Evolutionary conservation across 1,284 basidiomycete species (phyloP).

Genomic region (Serendipita sp.): DNA sequence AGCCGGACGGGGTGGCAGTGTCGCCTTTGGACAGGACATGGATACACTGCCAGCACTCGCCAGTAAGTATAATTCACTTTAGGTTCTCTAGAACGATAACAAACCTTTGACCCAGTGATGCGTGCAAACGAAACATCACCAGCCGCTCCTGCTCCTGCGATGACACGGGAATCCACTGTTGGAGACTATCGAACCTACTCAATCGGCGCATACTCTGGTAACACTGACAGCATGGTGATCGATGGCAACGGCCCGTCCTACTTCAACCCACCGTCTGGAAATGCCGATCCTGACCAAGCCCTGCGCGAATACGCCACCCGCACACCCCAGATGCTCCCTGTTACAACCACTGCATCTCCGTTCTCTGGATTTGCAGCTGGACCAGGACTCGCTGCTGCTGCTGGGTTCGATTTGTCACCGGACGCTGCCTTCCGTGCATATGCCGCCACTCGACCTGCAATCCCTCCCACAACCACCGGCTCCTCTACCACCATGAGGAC

Average conservation of each 20-base stretch:
- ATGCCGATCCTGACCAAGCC: constrained; percentile 3
- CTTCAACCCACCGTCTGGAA: constrained; percentile 1
- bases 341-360: constrained; percentile 1
- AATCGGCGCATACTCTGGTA: neutral
- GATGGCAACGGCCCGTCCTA: neutral
- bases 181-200: constrained; percentile 2
- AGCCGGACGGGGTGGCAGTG: neutral
- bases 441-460: constrained; percentile 6
- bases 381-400: neutral
- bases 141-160: neutral
- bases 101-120: constrained; percentile 8
- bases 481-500: constrained; percentile 22
- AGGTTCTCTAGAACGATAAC: neutral
- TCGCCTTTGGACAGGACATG: constrained; percentile 2
- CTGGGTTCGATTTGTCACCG: neutral
- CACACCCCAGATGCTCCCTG: neutral
- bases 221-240: neutral
- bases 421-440: constrained; percentile 7
- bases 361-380: constrained; percentile 5
- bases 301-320: constrained; percentile 1
- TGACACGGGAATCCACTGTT: neutral
- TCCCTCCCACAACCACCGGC: constrained; percentile 9
- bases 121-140: constrained; percentile 8
- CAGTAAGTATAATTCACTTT: constrained; percentile 2
- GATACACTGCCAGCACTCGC: constrained; percentile 11